A percentile compares a stretch with the other conserved stretches of the same genome.
Conservation (phyloP, 345 rosid species). For the Alliaria petiolata region DNA sequence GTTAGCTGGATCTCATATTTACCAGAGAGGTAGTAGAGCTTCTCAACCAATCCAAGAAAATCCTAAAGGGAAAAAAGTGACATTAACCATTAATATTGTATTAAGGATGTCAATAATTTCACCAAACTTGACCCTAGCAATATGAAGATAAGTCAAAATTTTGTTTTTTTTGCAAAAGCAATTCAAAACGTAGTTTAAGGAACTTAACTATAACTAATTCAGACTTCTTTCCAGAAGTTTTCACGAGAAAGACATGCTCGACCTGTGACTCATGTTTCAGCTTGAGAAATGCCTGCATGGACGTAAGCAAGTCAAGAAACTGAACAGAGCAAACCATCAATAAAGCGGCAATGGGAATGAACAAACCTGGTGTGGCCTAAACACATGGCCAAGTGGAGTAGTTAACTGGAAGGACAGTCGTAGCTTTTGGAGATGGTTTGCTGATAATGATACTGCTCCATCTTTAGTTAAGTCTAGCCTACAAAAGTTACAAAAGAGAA, state of each 20-base stretch:
- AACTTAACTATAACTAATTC: conserved; percentile 78
- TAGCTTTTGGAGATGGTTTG: conserved; percentile 95
- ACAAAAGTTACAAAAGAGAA: conserved; percentile 1
- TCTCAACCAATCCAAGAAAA: conserved; percentile 91
- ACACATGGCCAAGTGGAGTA: conserved; percentile 60
- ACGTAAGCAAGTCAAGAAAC: conserved; percentile 33
- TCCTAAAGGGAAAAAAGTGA: conserved; percentile 47
- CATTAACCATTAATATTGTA: neutral
- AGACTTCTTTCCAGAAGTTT: conserved; percentile 67
- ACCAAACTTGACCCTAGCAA: neutral
- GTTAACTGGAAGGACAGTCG: conserved; percentile 68
- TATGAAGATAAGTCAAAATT: neutral
- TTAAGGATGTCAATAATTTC: neutral
- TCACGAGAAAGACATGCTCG: conserved; percentile 81
- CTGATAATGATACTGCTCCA: conserved; percentile 59
- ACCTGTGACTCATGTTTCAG: conserved; percentile 81
- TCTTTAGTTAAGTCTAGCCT: conserved; percentile 78
- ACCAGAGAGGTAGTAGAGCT: conserved; percentile 89
- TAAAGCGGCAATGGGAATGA: neutral
- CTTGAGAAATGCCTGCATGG: conserved; percentile 79
- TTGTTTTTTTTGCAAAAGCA: neutral
- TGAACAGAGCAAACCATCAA: neutral
- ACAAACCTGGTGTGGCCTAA: conserved; percentile 94
- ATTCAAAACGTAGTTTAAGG: neutral
- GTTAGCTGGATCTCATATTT: conserved; percentile 81